Conservation (phyloP, 345 rosid species). For the Gossypium anomalum region DNA sequence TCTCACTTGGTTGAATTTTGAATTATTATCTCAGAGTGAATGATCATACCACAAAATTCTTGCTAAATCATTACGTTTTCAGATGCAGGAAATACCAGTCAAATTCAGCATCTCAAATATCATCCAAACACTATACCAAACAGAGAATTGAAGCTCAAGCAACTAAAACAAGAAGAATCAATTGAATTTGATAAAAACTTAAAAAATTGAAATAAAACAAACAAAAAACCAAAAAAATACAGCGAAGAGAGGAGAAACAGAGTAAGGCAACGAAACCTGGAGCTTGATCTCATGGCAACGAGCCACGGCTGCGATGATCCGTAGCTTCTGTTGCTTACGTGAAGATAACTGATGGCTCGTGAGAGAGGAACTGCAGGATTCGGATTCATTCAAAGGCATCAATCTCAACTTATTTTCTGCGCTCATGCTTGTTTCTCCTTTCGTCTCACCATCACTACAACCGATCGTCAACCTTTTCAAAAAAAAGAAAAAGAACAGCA, state of each 20-base stretch:
- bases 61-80: background rate
- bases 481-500: background rate
- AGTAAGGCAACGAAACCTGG: constrained; percentile 39
- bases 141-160: background rate
- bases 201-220: background rate
- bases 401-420: constrained; percentile 35
- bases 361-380: constrained; percentile 40
- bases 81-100: background rate
- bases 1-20: background rate
- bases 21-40: constrained; percentile 1
- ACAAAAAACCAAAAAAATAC: background rate
- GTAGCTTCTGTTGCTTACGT: constrained; percentile 24
- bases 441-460: constrained; percentile 11
- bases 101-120: background rate
- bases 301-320: constrained; percentile 31
- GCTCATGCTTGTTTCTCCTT: constrained; percentile 3
- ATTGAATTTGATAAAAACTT: background rate
- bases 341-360: constrained; percentile 36
- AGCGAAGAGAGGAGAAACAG: background rate
- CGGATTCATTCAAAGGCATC: constrained; percentile 35
- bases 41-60: background rate
- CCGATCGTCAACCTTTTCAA: constrained; percentile 24
- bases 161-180: background rate
- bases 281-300: constrained; percentile 41
- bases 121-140: background rate